Percentiles rank a stretch among this genome's conserved stretches.
phyloP scores from a whole-genome alignment of 352 stramenopile species.

The Globisporangium barbulae region DNA sequence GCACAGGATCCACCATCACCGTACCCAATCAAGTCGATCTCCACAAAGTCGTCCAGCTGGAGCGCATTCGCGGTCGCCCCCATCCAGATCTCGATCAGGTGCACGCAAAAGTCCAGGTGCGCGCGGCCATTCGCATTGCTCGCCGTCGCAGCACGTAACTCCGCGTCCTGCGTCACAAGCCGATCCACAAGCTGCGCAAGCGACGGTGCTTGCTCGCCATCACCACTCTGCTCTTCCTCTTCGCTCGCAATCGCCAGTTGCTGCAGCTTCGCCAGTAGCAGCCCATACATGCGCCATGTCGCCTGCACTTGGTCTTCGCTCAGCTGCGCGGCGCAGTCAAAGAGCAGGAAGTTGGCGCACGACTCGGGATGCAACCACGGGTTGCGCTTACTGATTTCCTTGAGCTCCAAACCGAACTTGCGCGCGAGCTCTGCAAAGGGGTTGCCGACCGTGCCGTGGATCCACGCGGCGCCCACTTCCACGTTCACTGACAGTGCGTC shows the following conservation, averaged over 20 bases:
- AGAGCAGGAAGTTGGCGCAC: slow-evolving; percentile 49
- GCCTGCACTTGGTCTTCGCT: slow-evolving; percentile 25
- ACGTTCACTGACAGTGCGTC: slow-evolving; percentile 35
- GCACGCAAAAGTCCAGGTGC: slow-evolving; percentile 38
- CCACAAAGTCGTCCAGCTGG: slow-evolving; percentile 55
- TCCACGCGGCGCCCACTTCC: slow-evolving; percentile 57
- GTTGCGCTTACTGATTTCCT: slow-evolving; percentile 50
- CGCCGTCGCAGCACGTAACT: slow-evolving; percentile 18
- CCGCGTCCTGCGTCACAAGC: slow-evolving; percentile 22
- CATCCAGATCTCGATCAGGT: slow-evolving; percentile 59
- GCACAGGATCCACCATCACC: slow-evolving; percentile 5
- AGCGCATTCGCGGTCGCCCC: slow-evolving; percentile 41
- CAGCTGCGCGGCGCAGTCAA: slow-evolving; percentile 26
- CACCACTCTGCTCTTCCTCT: slow-evolving; percentile 13
- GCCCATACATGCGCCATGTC: slow-evolving; percentile 44
- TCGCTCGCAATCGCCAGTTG: slow-evolving; percentile 14
- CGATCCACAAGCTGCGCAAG: slow-evolving; percentile 35
- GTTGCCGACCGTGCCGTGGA: slow-evolving; percentile 49
- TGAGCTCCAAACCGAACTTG: slow-evolving; percentile 37
- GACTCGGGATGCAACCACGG: slow-evolving; percentile 50
- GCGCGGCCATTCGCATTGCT: slow-evolving; percentile 22
- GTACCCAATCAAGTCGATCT: slow-evolving; percentile 52
- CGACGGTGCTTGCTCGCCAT: slow-evolving; percentile 16
- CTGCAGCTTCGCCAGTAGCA: slow-evolving; percentile 45
- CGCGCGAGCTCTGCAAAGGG: slow-evolving; percentile 36